phyloP scores from a whole-genome alignment of 306 rosid species.

The Abrus pulchellus region DNA sequence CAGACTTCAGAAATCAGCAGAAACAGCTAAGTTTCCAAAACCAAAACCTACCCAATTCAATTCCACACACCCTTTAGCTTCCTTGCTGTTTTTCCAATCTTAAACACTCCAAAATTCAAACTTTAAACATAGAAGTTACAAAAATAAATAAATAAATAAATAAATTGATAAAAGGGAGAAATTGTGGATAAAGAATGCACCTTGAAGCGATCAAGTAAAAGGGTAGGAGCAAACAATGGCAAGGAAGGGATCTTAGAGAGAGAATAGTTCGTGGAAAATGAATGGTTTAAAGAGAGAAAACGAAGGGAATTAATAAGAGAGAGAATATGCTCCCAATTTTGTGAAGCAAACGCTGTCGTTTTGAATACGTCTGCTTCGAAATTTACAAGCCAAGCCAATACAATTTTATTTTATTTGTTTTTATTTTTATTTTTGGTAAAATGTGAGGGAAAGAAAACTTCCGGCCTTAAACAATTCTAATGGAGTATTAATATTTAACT shows the following conservation, averaged over 20 bases:
- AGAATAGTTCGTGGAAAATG: slow-evolving; percentile 27
- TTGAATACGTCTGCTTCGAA: neutral
- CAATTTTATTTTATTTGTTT: neutral
- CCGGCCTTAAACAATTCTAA: too few relatives aligned
- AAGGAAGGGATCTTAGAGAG: slow-evolving; percentile 23
- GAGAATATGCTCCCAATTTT: neutral
- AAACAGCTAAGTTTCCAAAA: slow-evolving; percentile 18
- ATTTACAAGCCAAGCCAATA: neutral
- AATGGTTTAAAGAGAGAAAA: slow-evolving; percentile 15
- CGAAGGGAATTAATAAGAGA: slow-evolving; percentile 7
- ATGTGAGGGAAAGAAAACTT: too few relatives aligned
- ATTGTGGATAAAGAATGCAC: slow-evolving; percentile 18
- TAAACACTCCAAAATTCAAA: slow-evolving; percentile 27
- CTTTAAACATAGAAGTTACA: neutral
- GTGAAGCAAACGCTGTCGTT: slow-evolving; percentile 41
- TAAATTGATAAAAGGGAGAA: neutral
- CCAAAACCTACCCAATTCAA: slow-evolving; percentile 17
- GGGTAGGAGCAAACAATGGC: slow-evolving; percentile 2
- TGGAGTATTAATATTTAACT: too few relatives aligned
- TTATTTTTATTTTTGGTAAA: neutral
- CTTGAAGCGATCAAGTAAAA: slow-evolving; percentile 23
- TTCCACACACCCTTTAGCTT: slow-evolving; percentile 14
- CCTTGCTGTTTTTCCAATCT: slow-evolving; percentile 21
- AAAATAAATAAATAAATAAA: neutral
- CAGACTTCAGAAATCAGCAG: slow-evolving; percentile 6